Percentiles rank a stretch among this genome's conserved stretches.
phyloP scores from a whole-genome alignment of 208 protist genomes.

The Acanthamoeba culbertsoni region DNA sequence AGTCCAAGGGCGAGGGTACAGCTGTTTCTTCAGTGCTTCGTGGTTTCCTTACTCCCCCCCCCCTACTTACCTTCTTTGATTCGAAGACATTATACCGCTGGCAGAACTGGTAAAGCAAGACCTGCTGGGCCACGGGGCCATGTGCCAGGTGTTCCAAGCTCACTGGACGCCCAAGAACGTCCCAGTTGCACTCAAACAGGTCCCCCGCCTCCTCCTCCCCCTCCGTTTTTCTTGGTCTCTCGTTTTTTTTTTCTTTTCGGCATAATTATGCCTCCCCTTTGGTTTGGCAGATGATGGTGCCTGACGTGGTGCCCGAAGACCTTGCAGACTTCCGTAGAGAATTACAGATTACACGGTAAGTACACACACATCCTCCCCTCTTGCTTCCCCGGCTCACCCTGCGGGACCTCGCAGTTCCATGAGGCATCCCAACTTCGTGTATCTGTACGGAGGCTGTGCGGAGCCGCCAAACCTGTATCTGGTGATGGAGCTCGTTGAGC shows the following conservation, averaged over 20 bases:
- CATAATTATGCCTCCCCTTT: not conserved
- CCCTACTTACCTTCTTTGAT: no score
- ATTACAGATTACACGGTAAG: not conserved
- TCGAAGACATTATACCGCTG: not conserved
- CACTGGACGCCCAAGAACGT: constrained; percentile 27
- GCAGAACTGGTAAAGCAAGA: not conserved
- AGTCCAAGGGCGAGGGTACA: not conserved
- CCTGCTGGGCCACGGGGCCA: constrained; percentile 7
- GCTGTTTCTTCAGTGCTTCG: no score
- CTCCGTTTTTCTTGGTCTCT: not conserved
- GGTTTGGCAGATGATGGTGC: not conserved
- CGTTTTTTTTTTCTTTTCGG: not conserved
- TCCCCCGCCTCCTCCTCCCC: not conserved
- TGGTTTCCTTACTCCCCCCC: no score
- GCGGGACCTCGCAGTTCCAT: not conserved
- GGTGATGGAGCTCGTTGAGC: constrained; percentile 14
- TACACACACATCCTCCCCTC: not conserved
- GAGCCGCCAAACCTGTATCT: constrained; percentile 44
- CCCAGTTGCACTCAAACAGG: constrained; percentile 11
- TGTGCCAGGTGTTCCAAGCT: constrained; percentile 8
- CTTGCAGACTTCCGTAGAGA: not conserved
- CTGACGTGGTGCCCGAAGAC: not conserved
- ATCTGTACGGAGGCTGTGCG: not conserved
- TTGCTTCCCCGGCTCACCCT: not conserved
- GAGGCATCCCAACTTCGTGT: constrained; percentile 33